A percentile compares a stretch with the other conserved stretches of the same genome.
These are phyloP conservation scores for Chrysosporium queenslandicum DNA, from an alignment of 2,329 filamentous ascomycete species.

Conservation along the genomic window DNA sequence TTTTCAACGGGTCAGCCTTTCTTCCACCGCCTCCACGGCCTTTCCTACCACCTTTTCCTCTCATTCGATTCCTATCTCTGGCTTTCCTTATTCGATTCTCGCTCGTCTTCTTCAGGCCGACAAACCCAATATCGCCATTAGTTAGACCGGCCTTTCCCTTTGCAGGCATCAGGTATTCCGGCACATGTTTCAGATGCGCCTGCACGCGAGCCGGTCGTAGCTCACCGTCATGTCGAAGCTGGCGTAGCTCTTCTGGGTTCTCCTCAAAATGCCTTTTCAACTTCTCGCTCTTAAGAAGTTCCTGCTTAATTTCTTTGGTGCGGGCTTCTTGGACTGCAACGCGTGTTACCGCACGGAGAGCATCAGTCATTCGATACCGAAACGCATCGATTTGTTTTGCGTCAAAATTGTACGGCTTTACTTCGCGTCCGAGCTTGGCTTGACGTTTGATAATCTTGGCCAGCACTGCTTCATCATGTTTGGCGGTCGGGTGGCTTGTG, in stretches of 20 bases:
- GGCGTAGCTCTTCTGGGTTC: conserved; percentile 78
- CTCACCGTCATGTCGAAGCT: conserved; percentile 83
- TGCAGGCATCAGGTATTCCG: conserved; percentile 79
- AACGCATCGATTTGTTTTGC: conserved; percentile 91
- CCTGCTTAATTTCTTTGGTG: conserved; percentile 74
- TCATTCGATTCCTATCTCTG: conserved; percentile 36
- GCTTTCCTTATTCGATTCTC: conserved; percentile 45
- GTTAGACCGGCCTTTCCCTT: conserved; percentile 61
- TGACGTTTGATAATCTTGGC: conserved; percentile 72
- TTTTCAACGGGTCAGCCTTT: conserved; percentile 77
- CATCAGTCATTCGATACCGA: conserved; percentile 88
- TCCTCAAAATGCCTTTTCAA: conserved; percentile 93
- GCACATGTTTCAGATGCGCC: conserved; percentile 84
- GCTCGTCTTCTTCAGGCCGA: conserved; percentile 49
- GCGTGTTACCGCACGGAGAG: conserved; percentile 76
- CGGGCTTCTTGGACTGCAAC: conserved; percentile 84
- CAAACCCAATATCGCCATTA: conserved; percentile 61
- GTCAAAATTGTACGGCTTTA: conserved; percentile 89
- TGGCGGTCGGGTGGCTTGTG: conserved; percentile 63
- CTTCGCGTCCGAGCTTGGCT: conserved; percentile 62
- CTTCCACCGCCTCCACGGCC: conserved; percentile 39
- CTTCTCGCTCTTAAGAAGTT: conserved; percentile 88
- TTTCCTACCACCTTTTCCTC: conserved; percentile 41
- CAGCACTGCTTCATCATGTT: conserved; percentile 76
- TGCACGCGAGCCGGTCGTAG: conserved; percentile 73